Base-by-base conservation (phyloP, 2,329 filamentous ascomycete species). In the Endothia cerciana region DNA sequence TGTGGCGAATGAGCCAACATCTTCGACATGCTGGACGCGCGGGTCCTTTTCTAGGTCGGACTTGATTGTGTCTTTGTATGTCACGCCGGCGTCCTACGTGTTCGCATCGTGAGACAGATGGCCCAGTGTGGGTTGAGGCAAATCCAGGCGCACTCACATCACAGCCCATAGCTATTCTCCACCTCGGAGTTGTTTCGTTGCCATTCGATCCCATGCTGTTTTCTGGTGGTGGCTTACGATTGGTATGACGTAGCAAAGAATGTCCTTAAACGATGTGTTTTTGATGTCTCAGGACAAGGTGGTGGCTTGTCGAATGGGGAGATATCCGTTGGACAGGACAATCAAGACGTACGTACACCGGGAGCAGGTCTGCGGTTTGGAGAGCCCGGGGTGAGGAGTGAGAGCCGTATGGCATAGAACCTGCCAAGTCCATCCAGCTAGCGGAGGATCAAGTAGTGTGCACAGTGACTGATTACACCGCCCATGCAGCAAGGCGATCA, bases 21-120 rank as follows among this genome's bases (percentile, higher is more conserved):
- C 92, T 68, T 86, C 83, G 69, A 95, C 83, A 68, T 85, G 83
- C 64, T 82, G 79, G 69, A 96, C 91, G 68, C 88, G 87, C 2
- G 85, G 78, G 78, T 91, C 86, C 58, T 85, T 81, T 70, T 89
- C 83, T 68, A 96, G 87, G 74, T 92, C 89, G 62, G 83, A 81
- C 75, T 91, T 92, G 80, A 96, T 89, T 71, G 87, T 86, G 75
- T 89, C 87, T 79, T 94, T 95, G 86, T 95, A 95, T 71, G 79
- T 81, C 73, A 91, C 85, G 74, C 92, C 92, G 67, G 91, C 91
- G 72, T 92, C 90, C 82, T 85, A 40, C 56, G n/a, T 36, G 63
- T 57, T 43, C 43, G 30, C 45, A 19, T 11, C 3, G 30, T 15
- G 25, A 40, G 30, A 60, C 2, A 17, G 49, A 10, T 36, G n/a